Evolutionary conservation across 2,329 filamentous ascomycete species (phyloP).

Genomic region (Ceratocystis diversiconidia): DNA sequence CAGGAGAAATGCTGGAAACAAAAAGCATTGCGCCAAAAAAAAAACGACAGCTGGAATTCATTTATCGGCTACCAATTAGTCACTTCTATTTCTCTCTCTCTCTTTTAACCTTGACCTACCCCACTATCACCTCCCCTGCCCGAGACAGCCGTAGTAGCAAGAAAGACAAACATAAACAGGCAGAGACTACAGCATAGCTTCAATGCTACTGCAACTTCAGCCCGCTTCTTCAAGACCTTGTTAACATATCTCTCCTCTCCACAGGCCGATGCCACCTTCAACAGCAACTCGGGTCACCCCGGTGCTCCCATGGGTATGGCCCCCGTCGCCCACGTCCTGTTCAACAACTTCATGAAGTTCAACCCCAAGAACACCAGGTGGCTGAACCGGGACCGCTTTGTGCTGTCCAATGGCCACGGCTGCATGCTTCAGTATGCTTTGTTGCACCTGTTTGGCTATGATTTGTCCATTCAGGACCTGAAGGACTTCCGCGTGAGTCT

Average conservation of each 20-base stretch:
- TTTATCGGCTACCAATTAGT: too few relatives aligned
- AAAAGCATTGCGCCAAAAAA: too few relatives aligned
- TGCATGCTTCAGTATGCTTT: constrained; percentile 99
- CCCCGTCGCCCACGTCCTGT: constrained; percentile 88
- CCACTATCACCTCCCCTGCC: too few relatives aligned
- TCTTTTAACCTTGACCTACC: too few relatives aligned
- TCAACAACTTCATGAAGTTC: constrained; percentile 98
- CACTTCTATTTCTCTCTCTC: too few relatives aligned
- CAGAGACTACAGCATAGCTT: too few relatives aligned
- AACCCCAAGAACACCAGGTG: constrained; percentile 98
- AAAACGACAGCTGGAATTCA: too few relatives aligned
- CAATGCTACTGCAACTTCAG: too few relatives aligned
- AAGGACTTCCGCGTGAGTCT: constrained; percentile 85
- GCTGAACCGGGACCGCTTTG: constrained; percentile 95
- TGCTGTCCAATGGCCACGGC: constrained; percentile 96
- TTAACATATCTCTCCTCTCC: constrained; percentile 14
- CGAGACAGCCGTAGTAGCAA: too few relatives aligned
- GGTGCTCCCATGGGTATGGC: constrained; percentile 96
- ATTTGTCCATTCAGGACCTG: constrained; percentile 72
- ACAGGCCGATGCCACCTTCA: constrained; percentile 91
- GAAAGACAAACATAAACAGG: too few relatives aligned
- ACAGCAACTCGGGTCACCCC: constrained; percentile 95
- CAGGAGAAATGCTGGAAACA: too few relatives aligned
- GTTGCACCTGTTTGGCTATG: constrained; percentile 91
- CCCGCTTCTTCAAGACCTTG: too few relatives aligned